A percentile compares a stretch with the other conserved stretches of the same genome.
Evolutionary conservation across 2,329 filamentous ascomycete genomes (phyloP).

Genomic region (Colletotrichum kahawae): DNA sequence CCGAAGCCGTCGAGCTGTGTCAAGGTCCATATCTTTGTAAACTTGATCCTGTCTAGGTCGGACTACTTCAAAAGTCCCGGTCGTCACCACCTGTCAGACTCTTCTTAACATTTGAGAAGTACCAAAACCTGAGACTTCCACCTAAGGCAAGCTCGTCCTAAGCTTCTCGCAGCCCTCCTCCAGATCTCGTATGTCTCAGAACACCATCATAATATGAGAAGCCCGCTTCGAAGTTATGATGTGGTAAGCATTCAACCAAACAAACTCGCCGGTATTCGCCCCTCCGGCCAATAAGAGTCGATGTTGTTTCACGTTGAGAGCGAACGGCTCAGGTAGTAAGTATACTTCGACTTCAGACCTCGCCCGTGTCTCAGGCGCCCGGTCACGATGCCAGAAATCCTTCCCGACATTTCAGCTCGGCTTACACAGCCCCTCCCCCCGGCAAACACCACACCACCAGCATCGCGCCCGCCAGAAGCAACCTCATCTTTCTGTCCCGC

Average conservation of each 20-base stretch:
- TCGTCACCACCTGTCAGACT: background rate
- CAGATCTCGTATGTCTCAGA: background rate
- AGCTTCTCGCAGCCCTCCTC: background rate
- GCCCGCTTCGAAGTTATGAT: background rate
- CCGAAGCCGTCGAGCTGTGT: background rate
- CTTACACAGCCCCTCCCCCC: background rate
- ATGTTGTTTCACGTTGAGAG: background rate
- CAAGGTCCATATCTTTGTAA: too few relatives aligned
- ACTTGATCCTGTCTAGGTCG: too few relatives aligned
- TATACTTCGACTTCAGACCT: background rate
- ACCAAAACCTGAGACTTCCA: background rate
- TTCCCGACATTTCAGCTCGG: background rate
- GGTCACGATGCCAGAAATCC: background rate
- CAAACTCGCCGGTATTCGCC: background rate
- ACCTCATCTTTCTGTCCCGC: background rate
- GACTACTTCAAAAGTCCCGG: accelerated
- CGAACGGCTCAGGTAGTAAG: background rate
- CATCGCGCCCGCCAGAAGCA: background rate
- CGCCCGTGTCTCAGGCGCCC: background rate
- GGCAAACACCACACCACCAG: background rate
- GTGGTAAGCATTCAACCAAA: background rate
- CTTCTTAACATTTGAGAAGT: background rate
- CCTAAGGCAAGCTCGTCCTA: background rate
- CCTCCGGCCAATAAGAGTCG: background rate
- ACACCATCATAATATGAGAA: background rate